Percentiles rank a stretch among this genome's conserved stretches.
These are phyloP conservation scores for Brachypodium distachyon DNA, from an alignment of 202 grass and related monocot species.

Conservation along the genomic window DNA sequence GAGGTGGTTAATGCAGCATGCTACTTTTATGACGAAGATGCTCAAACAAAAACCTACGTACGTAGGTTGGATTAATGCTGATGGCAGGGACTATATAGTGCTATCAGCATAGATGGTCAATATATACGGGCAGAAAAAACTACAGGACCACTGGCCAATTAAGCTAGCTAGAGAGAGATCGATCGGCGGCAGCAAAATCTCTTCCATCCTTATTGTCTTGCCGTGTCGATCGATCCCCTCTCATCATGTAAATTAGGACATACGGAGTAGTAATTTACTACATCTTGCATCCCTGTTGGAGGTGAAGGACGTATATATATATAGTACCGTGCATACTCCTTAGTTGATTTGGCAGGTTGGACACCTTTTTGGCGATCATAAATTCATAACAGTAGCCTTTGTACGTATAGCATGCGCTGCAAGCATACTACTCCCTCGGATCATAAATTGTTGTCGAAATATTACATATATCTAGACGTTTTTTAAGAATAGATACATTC, in stretches of 20 bases:
- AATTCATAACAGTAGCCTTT: background rate
- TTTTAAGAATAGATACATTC: no score
- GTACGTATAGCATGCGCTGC: background rate
- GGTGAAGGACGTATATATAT: background rate
- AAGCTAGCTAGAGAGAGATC: background rate
- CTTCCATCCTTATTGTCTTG: background rate
- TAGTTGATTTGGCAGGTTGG: background rate
- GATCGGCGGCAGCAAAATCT: background rate
- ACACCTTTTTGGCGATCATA: background rate
- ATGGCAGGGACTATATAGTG: background rate
- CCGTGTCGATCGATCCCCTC: background rate
- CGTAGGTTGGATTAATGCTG: background rate
- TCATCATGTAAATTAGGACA: background rate
- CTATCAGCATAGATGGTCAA: background rate
- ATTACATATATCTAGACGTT: no score
- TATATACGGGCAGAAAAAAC: background rate
- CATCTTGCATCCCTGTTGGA: no score
- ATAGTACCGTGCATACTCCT: background rate
- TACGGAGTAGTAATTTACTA: no score
- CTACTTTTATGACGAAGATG: background rate
- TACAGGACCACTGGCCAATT: background rate
- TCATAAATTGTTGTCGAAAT: no score
- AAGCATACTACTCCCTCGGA: no score
- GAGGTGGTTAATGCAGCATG: background rate
- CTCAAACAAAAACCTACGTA: background rate